Conservation (phyloP, 257 asterid genomes). For the Cynanchum wilfordii region DNA sequence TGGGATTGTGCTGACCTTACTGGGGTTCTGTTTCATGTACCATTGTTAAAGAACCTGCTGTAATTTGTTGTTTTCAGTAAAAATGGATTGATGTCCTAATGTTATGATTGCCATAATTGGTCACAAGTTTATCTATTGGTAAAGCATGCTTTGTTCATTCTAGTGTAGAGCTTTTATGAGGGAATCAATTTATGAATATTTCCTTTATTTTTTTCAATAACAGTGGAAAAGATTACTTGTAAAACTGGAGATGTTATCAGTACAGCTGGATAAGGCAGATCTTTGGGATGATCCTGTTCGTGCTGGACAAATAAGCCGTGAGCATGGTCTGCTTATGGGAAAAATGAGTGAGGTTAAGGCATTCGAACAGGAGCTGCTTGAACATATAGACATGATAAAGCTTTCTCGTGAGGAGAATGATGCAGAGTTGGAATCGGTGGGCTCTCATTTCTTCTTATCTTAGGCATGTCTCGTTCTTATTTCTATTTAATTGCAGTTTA, state of each 20-base stretch:
- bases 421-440: slow-evolving; percentile 69
- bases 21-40: not conserved
- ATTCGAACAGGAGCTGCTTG: slow-evolving; percentile 72
- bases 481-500: slow-evolving; percentile 12
- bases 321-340: slow-evolving; percentile 73
- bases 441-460: slow-evolving; percentile 36
- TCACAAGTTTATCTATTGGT: not conserved
- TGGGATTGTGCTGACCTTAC: not conserved
- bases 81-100: not conserved
- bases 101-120: slow-evolving; percentile 2
- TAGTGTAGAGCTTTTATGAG: not conserved
- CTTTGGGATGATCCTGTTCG: slow-evolving; percentile 85
- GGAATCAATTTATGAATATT: slow-evolving; percentile 9
- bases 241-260: slow-evolving; percentile 55
- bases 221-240: slow-evolving; percentile 70
- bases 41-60: not conserved
- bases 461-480: slow-evolving; percentile 43
- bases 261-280: slow-evolving; percentile 59
- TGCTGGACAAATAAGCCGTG: slow-evolving; percentile 92
- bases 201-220: slow-evolving; percentile 13
- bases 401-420: slow-evolving; percentile 93
- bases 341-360: slow-evolving; percentile 69
- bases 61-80: not conserved
- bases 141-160: not conserved
- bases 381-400: slow-evolving; percentile 91